Base-by-base conservation (phyloP, 768 basidiomycete genomes). In the Mycena indigotica region DNA sequence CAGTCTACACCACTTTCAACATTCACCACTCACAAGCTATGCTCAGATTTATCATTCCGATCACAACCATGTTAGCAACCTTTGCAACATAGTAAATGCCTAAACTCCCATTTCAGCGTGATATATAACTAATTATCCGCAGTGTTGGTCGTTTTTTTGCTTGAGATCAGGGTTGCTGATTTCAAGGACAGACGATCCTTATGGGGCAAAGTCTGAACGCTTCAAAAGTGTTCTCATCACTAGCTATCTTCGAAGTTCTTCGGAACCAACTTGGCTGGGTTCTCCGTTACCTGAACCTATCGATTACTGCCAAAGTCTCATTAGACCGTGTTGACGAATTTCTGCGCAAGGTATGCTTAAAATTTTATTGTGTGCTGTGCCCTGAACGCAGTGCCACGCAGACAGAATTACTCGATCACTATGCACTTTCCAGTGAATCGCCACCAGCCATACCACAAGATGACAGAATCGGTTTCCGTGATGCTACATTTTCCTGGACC, bases 41-140 rank as follows among this genome's bases (percentile, higher is more conserved):
- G n/a, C 17, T 24, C 40, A 88, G 85, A 64, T 82, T 74, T 57
- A 44, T 82, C 23, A 78, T 89, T 40, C 88, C 89, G 0, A 67
- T 88, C 5, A 23, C 83, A 2, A 84, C 81, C 30, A 90, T 89
- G 88, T 63, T 86, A 40, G 77, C 80, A 15, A 85, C 86, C 2
- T 90, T 83, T 63, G 75, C 55, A 1, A 61, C 60, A 30, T 57
- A 57, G 60, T 61, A 28, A 57, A 56, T 61, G 12, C 23, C 29
- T 35, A 44, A 16, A 44, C 8, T 44, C 23, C 41, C n/a, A 5
- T 48, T 13, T 28, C 46, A 28, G 21, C 23, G 56, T 58, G 40
- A 63, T 66, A 16, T 19, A 58, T 21, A 25, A 13, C 25, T 12
- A 21, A 21, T n/a, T 44, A 39, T 29, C 25, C 13, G 23, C 21